Percentiles rank a stretch among this genome's conserved stretches.
Conservation (phyloP, 345 rosid species). For the Populus davidiana region DNA sequence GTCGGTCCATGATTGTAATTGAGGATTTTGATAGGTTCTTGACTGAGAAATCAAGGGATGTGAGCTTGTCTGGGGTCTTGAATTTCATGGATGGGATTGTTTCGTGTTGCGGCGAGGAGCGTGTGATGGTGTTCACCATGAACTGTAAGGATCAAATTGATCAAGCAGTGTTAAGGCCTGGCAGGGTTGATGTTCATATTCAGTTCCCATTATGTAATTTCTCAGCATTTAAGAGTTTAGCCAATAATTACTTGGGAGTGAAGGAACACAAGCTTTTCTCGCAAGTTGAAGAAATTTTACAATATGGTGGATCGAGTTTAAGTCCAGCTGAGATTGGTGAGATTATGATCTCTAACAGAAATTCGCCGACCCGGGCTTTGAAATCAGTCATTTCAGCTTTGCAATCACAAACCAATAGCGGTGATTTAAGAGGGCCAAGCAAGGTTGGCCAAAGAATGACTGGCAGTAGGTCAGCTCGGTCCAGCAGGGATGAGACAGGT, state of each 20-base stretch:
- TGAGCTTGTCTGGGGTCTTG: constrained; percentile 17
- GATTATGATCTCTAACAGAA: constrained; percentile 27
- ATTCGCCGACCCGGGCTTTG: constrained; percentile 24
- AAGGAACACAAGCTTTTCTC: constrained; percentile 30
- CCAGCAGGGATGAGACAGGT: neutral
- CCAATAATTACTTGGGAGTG: constrained; percentile 23
- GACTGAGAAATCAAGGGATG: neutral
- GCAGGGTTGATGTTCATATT: constrained; percentile 23
- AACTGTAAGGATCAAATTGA: constrained; percentile 8
- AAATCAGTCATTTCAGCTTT: constrained; percentile 24
- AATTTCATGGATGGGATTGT: constrained; percentile 31
- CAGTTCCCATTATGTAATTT: constrained; percentile 22
- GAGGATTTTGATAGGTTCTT: constrained; percentile 24
- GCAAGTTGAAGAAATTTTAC: constrained; percentile 18
- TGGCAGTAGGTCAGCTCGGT: neutral
- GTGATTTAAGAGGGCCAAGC: neutral
- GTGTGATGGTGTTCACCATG: constrained; percentile 25
- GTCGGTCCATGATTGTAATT: constrained; percentile 18
- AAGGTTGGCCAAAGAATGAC: neutral
- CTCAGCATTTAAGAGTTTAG: constrained; percentile 20
- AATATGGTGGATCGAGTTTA: constrained; percentile 14
- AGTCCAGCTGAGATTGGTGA: constrained; percentile 30
- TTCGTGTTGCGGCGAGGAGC: constrained; percentile 22
- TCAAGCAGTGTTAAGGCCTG: constrained; percentile 17
- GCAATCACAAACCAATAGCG: constrained; percentile 6